A percentile compares a stretch with the other conserved stretches of the same genome.
phyloP scores from a whole-genome alignment of 805 yeast species.

The Wickerhamiella allomyrinae region DNA sequence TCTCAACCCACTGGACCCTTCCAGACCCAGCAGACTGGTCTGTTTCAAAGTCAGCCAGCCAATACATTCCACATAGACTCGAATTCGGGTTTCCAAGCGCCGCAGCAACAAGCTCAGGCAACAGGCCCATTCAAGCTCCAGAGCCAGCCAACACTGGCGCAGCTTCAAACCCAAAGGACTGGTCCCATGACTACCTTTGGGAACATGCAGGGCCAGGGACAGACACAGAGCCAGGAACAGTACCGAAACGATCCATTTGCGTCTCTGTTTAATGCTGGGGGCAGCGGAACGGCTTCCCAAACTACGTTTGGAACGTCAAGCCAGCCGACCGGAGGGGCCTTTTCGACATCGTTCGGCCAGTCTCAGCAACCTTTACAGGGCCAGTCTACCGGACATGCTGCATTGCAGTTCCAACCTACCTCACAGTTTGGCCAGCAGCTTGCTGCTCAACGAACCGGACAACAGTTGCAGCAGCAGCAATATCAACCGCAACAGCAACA shows the following conservation, averaged over 20 bases:
- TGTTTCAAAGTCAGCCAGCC: slow-evolving; percentile 10
- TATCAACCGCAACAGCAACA: too few relatives aligned
- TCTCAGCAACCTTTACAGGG: slow-evolving; percentile 22
- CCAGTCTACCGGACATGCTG: slow-evolving; percentile 11
- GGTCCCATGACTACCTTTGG: slow-evolving; percentile 3
- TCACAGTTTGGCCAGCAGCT: not conserved
- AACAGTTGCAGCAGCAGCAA: too few relatives aligned
- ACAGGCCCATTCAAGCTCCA: slow-evolving; percentile 2
- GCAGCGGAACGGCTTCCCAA: too few relatives aligned
- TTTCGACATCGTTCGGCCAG: slow-evolving; percentile 18
- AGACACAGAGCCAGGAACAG: slow-evolving; percentile 13
- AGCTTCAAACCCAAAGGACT: slow-evolving; percentile 8
- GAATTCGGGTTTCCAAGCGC: slow-evolving; percentile 9
- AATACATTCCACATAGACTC: not conserved
- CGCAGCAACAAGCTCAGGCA: not conserved
- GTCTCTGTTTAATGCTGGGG: too few relatives aligned
- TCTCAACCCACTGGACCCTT: slow-evolving; percentile 4
- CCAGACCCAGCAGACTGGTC: slow-evolving; percentile 11
- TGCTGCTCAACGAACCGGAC: too few relatives aligned
- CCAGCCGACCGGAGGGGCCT: slow-evolving; percentile 10
- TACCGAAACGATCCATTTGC: slow-evolving; percentile 6
- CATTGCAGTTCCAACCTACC: too few relatives aligned
- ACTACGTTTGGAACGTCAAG: slow-evolving; percentile 12
- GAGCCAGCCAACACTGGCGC: slow-evolving; percentile 3
- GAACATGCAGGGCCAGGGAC: not conserved